phyloP scores from a whole-genome alignment of 2,329 filamentous ascomycete species.

The Incumbomyces delicatus region DNA sequence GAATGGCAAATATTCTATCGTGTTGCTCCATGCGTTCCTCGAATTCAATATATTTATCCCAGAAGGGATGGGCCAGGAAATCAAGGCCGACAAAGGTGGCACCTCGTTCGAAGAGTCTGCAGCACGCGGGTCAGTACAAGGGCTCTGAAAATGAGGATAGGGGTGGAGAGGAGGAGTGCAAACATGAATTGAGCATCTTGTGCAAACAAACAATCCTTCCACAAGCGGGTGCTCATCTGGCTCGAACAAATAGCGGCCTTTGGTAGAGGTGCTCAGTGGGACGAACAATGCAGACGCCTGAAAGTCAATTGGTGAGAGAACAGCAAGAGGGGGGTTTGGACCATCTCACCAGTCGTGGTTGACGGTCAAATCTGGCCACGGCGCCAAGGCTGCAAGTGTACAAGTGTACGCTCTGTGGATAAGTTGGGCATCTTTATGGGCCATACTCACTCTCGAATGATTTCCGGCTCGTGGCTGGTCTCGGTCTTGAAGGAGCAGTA shows the following conservation, averaged over 20 bases:
- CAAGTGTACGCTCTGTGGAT: conserved; percentile 31
- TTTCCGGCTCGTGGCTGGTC: conserved; percentile 84
- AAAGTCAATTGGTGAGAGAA: conserved; percentile 43
- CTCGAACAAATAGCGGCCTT: conserved; percentile 29
- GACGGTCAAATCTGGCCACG: not conserved
- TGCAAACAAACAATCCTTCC: conserved; percentile 6
- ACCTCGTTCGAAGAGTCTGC: conserved; percentile 84
- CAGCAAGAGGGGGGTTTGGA: conserved; percentile 34
- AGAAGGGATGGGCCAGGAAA: conserved; percentile 90
- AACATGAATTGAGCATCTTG: conserved; percentile 34
- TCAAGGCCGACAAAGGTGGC: conserved; percentile 78
- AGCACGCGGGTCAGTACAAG: conserved; percentile 30
- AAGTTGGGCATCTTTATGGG: conserved; percentile 51
- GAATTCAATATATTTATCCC: conserved; percentile 98
- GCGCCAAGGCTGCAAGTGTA: conserved; percentile 22
- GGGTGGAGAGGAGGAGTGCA: conserved; percentile 31
- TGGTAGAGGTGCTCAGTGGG: not conserved
- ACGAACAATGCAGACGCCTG: conserved; percentile 36
- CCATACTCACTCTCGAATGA: conserved; percentile 99
- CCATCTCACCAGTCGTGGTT: conserved; percentile 55
- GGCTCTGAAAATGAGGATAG: conserved; percentile 24
- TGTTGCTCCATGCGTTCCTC: conserved; percentile 80
- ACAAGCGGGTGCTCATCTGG: not conserved
- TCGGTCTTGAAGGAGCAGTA: conserved; percentile 98
- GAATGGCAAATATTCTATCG: conserved; percentile 75